Conservation (phyloP, 192 early-diverging fungal genomes). For the Helicostylum pulchrum region DNA sequence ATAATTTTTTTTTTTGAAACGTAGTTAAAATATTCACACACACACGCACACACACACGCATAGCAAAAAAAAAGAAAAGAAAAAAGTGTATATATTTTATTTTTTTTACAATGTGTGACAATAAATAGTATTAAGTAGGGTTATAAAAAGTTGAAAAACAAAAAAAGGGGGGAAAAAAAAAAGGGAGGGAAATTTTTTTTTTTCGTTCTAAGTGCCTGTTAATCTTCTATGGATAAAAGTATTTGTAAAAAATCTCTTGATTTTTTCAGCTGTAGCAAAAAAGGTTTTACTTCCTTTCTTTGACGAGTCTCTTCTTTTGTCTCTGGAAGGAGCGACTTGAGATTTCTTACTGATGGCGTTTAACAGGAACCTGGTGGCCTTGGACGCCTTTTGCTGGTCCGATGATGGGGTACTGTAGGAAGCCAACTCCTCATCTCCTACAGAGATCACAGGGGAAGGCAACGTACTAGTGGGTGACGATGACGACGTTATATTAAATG, state of each 20-base stretch:
- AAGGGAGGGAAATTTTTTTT: not conserved
- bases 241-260: not conserved
- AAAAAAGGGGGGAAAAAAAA: not conserved
- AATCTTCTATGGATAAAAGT: constrained; percentile 10
- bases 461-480: not conserved
- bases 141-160: not conserved
- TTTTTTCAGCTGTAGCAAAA: not conserved
- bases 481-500: not conserved
- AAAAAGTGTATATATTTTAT: no score
- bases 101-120: no score
- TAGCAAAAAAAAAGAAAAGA: no score
- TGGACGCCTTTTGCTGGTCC: constrained; percentile 1
- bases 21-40: not conserved
- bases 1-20: not conserved
- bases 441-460: constrained; percentile 8
- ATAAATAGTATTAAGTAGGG: no score
- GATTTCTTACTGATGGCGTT: constrained; percentile 7
- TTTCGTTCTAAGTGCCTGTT: not conserved
- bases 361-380: constrained; percentile 4
- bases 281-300: constrained; percentile 3
- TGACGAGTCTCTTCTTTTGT: constrained; percentile 2
- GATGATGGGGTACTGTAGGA: not conserved
- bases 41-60: not conserved
- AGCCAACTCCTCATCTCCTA: constrained; percentile 19
- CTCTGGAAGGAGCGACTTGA: constrained; percentile 10